Conservation (phyloP, 225 moss, liverwort and hornwort species). For the Antitrichia curtipendula region DNA sequence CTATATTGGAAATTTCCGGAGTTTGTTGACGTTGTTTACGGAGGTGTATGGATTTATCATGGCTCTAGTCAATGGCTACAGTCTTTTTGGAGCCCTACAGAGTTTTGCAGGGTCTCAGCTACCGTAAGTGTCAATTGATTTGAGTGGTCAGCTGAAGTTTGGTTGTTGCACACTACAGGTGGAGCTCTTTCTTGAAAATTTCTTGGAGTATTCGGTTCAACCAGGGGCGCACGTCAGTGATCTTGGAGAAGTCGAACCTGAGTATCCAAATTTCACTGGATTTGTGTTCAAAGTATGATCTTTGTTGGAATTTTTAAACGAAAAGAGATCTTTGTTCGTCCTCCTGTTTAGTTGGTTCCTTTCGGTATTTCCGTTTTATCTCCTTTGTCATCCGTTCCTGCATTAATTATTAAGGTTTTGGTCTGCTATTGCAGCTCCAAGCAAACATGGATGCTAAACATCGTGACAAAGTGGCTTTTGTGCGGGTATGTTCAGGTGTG, state of each 20-base stretch:
- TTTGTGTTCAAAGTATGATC: conserved; percentile 84
- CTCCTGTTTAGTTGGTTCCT: neutral
- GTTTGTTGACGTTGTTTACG: neutral
- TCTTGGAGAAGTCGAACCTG: conserved; percentile 78
- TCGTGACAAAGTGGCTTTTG: conserved; percentile 96
- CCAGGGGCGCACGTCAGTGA: conserved; percentile 65
- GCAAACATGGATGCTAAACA: conserved; percentile 99
- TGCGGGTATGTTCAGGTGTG: conserved; percentile 90
- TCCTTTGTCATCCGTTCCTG: neutral
- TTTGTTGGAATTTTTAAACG: neutral
- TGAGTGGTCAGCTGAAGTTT: neutral
- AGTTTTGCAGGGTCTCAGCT: neutral
- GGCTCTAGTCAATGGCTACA: neutral
- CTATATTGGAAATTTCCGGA: neutral
- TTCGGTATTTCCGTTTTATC: neutral
- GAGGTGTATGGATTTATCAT: neutral
- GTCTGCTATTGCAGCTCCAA: conserved; percentile 53
- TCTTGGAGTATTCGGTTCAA: conserved; percentile 62
- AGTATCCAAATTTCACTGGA: conserved; percentile 83
- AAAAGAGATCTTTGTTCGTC: neutral
- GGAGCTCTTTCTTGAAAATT: conserved; percentile 79
- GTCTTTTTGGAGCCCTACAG: neutral
- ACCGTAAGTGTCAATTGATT: neutral
- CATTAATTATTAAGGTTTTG: neutral
- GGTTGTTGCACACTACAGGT: conserved; percentile 35